Evolutionary conservation across 129 eudicot species (phyloP).

Genomic region (sunflower (Helianthus annuus)): DNA sequence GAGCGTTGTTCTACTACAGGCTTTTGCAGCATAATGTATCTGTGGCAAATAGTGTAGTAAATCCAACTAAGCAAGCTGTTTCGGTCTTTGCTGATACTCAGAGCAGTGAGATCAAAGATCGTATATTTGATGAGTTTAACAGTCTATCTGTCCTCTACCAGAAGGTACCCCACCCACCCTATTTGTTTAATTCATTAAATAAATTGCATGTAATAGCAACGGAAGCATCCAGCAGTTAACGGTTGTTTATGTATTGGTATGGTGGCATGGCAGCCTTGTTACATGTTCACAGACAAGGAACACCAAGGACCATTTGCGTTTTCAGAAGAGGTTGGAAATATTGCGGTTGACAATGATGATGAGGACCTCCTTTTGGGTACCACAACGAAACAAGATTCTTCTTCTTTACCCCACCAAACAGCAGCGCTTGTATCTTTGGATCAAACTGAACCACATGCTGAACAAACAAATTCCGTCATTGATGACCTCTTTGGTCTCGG

Average conservation of each 20-base stretch:
- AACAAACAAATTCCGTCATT: constrained; percentile 55
- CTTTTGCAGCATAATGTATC: constrained; percentile 72
- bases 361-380: constrained; percentile 73
- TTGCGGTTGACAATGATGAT: constrained; percentile 73
- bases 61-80: constrained; percentile 98
- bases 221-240: background rate
- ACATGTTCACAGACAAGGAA: constrained; percentile 97
- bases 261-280: constrained; percentile 88
- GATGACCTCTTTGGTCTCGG: constrained; percentile 90
- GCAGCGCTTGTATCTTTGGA: constrained; percentile 63
- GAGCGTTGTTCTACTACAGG: constrained; percentile 93
- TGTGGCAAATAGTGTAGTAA: constrained; percentile 75
- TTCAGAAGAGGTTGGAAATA: constrained; percentile 75
- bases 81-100: constrained; percentile 96
- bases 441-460: constrained; percentile 37
- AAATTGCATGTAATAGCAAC: constrained; percentile 1
- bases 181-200: constrained; percentile 4
- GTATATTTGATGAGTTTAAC: constrained; percentile 94
- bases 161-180: constrained; percentile 58
- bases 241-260: constrained; percentile 10
- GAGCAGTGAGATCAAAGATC: constrained; percentile 91
- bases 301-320: constrained; percentile 93
- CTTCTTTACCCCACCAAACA: constrained; percentile 46
- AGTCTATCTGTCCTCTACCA: constrained; percentile 92
- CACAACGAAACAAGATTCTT: constrained; percentile 81